Base-by-base conservation (phyloP, 2,329 filamentous ascomycete species). In the Fusarium anthophilum region DNA sequence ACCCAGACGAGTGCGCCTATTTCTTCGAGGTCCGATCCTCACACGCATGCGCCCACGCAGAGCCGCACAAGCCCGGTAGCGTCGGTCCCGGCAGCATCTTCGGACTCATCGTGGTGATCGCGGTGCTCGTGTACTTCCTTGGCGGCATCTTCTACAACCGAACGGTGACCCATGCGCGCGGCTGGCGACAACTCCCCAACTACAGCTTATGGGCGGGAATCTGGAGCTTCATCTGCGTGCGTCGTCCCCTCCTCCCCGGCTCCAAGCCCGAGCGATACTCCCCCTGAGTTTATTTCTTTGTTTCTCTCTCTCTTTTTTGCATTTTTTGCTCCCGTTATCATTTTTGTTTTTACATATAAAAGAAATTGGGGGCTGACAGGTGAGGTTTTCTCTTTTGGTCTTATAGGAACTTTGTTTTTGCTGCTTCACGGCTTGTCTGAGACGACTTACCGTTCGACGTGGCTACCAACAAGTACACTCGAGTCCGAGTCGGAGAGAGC, bases 131-230 rank as follows among this genome's bases (percentile, higher is more conserved):
- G 28, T 99, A 99, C 83, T 86, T 98, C 63, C 89, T 97, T 43
- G 96, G 96, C 76, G 96, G 96, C 79, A 93, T 97, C 77, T 95
- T 98, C 72, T 99, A 98, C 86, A 96, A 98, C 83, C 91, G 96
- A 68, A 97, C 94, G 38, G 95, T 99, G 66, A 92, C 95, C 83
- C 94, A 99, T 81, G 95, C 97, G 77, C 89, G 96, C 71, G 96
- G 96, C 54, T 98, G 96, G 96, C 91, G 94, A 76, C 96, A 99
- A 82, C 86, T 98, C 76, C 96, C 96, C 60, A 98, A 99, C 84
- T 98, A 96, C 85, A 91, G 90, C 77, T 89, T 98, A 76, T 99
- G 96, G 96, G 91, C 94, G 37, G 92, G 94, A 62, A 93, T 98
- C 71, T 91, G 93, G 84, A 91, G 89, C 76, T 97, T 98, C 81